phyloP scores from a whole-genome alignment of 2,329 filamentous ascomycete genomes.

The Zymoseptoria crescenta region DNA sequence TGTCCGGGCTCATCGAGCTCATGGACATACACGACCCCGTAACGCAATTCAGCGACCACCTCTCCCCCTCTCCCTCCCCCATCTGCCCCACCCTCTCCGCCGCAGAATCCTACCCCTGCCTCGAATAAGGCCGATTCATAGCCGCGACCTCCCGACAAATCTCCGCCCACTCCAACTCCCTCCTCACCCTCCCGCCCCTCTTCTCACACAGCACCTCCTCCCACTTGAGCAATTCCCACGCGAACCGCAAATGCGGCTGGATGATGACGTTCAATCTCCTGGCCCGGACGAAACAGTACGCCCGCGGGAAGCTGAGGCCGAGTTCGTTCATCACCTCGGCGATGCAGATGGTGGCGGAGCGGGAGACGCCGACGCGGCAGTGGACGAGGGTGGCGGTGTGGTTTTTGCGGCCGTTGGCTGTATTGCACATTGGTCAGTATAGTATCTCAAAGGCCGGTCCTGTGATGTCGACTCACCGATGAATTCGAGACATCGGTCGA shows the following conservation, averaged over 20 bases:
- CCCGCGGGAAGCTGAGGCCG: slow-evolving; percentile 75
- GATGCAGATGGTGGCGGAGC: slow-evolving; percentile 95
- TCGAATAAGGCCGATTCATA: slow-evolving; percentile 90
- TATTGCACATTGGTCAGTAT: slow-evolving; percentile 9
- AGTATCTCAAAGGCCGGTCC: not conserved
- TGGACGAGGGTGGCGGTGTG: slow-evolving; percentile 86
- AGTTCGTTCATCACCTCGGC: slow-evolving; percentile 91
- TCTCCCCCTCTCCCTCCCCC: too few relatives aligned
- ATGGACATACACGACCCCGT: too few relatives aligned
- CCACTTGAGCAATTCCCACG: slow-evolving; percentile 93
- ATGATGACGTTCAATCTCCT: slow-evolving; percentile 94
- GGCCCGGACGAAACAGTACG: slow-evolving; percentile 93
- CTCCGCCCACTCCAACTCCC: slow-evolving; percentile 86
- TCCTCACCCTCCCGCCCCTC: slow-evolving; percentile 48
- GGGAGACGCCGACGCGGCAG: slow-evolving; percentile 89
- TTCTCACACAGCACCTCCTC: slow-evolving; percentile 66
- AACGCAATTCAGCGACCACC: too few relatives aligned
- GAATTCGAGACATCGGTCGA: slow-evolving; percentile 78
- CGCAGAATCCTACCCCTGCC: slow-evolving; percentile 39
- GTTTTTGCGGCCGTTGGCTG: slow-evolving; percentile 69
- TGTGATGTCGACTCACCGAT: slow-evolving; percentile 59
- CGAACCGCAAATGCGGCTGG: slow-evolving; percentile 89
- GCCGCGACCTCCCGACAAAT: slow-evolving; percentile 84
- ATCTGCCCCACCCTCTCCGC: too few relatives aligned
- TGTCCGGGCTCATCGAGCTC: too few relatives aligned